These are phyloP conservation scores for Collariella sp. DNA, from an alignment of 495 filamentous ascomycete species.

Conservation along the genomic window DNA sequence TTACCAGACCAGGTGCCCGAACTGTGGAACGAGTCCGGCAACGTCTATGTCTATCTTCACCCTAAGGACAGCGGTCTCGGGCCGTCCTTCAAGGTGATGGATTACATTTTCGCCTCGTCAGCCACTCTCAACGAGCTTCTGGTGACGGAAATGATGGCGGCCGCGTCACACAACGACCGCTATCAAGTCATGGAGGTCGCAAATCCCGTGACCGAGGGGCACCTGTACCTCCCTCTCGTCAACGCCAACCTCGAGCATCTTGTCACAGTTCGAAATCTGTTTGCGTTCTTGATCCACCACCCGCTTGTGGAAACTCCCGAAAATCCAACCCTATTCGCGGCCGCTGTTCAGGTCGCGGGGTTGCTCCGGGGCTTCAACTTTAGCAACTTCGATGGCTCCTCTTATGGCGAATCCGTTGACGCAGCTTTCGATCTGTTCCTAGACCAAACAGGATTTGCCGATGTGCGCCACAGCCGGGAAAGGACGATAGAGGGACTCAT, in stretches of 20 bases:
- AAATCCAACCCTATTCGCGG: slow-evolving; percentile 59
- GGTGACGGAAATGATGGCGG: slow-evolving; percentile 48
- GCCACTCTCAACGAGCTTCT: slow-evolving; percentile 58
- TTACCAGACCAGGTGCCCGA: slow-evolving; percentile 55
- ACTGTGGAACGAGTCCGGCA: slow-evolving; percentile 78
- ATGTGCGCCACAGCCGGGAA: slow-evolving; percentile 74
- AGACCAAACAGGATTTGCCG: slow-evolving; percentile 64
- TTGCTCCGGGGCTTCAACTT: slow-evolving; percentile 69
- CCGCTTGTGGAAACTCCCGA: slow-evolving; percentile 68
- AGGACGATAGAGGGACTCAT: slow-evolving; percentile 87
- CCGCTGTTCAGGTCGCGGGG: slow-evolving; percentile 62
- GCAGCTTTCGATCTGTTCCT: slow-evolving; percentile 68
- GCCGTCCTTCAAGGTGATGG: slow-evolving; percentile 71
- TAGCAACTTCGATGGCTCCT: slow-evolving; percentile 69
- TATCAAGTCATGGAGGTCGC: slow-evolving; percentile 34
- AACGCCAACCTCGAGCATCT: slow-evolving; percentile 54
- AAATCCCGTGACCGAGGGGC: slow-evolving; percentile 42
- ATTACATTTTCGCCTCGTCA: slow-evolving; percentile 62
- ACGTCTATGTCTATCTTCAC: slow-evolving; percentile 78
- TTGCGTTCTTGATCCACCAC: slow-evolving; percentile 76
- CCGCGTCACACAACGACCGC: slow-evolving; percentile 22
- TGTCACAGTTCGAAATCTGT: slow-evolving; percentile 76
- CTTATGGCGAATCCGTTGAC: slow-evolving; percentile 68
- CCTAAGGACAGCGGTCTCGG: slow-evolving; percentile 55
- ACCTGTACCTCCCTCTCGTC: slow-evolving; percentile 57